Conservation (phyloP, 179 eudicot species). For the Heliamphora pulchella region DNA sequence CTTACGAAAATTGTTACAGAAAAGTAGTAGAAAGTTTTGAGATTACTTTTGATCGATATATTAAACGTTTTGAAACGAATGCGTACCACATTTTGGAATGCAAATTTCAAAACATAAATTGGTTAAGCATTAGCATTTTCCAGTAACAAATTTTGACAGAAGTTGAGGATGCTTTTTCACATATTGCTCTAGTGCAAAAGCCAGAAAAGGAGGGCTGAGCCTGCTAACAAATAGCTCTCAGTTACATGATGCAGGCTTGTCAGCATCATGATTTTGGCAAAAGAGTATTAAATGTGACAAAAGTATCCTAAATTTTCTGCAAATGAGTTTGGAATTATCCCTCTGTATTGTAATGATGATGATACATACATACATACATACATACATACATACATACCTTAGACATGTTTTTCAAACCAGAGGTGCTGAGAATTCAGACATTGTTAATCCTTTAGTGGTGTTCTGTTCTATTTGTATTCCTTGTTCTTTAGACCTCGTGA, state of each 20-base stretch:
- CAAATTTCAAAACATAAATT: no score
- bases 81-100: no score
- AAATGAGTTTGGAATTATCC: neutral
- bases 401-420: neutral
- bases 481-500: neutral
- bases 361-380: no score
- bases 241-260: neutral
- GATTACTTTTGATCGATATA: no score
- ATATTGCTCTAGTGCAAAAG: no score
- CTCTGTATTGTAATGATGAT: neutral
- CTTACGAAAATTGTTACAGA: no score
- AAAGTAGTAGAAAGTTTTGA: no score
- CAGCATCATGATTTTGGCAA: neutral
- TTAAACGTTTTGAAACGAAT: no score
- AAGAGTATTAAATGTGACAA: neutral
- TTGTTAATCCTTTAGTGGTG: slow-evolving; percentile 9
- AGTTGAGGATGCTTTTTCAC: no score
- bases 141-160: no score
- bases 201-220: neutral
- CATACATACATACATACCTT: no score
- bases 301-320: neutral
- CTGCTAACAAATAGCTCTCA: neutral
- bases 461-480: neutral
- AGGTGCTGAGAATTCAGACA: slow-evolving; percentile 18
- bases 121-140: no score